Evolutionary conservation across 495 filamentous ascomycete genomes (phyloP), one percentile per base, ranked within the genome.

Genomic region (Xylaria flabelliformis): DNA sequence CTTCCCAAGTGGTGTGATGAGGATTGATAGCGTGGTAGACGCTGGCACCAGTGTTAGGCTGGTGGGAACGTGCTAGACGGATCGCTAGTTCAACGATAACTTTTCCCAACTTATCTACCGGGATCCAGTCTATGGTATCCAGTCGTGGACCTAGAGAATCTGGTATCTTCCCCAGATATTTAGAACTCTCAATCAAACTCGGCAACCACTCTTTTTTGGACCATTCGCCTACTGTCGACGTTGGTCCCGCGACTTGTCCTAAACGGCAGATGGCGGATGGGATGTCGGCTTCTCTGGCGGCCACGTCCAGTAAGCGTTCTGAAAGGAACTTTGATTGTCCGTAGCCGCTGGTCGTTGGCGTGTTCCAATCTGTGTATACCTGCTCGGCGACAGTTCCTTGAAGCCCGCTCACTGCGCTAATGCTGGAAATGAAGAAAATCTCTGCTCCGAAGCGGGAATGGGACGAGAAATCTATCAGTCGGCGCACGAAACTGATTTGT

Each of bases 181-280:
- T 76, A 32, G 79, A 84, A 36, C 77, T 82, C 3, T 78, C 82
- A 63, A 87, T 69, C 46, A 86, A 70, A 64, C 78, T 81, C 3
- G 88, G 88, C 6, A 91, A 80, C 86, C 88, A 91, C 58, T 90
- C 89, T n/a, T 83, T 74, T 46, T 72, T 74, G 61, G 85, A 86
- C 88, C 88, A 91, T 24, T 78, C 68, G 0, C 84, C 82, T 6
- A 72, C 67, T 50, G 76, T 74, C 12, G 75, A 71, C 4, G 70
- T 76, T 0, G 88, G 84, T 0, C 89, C 88, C 1, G 76, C 83
- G 64, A 90, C 82, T 70, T 90, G 88, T 0, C 88, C 88, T 0
- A 89, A 81, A 0, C 88, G 82, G 56, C 81, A 78, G 32, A 89
- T 75, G 1, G 79, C 79, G 0, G 77, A 76, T 6, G 80, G 77